Conservation (phyloP, 768 basidiomycete species). For the Termitomyces sp. region DNA sequence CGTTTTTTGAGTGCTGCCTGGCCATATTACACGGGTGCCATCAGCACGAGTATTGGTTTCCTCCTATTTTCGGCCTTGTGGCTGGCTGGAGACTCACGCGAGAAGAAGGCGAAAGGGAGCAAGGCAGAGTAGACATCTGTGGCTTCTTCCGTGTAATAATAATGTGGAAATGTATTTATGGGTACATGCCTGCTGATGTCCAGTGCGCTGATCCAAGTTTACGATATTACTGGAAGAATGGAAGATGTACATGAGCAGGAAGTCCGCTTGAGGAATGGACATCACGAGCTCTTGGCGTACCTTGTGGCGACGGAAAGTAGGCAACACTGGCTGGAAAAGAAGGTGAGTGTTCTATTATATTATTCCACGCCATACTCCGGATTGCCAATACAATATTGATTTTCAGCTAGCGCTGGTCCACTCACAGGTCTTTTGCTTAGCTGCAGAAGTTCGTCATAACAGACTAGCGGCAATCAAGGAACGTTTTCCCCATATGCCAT, state of each 20-base stretch:
- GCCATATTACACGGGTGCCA: constrained; percentile 91
- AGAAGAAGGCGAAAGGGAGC: constrained; percentile 42
- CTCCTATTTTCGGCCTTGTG: constrained; percentile 83
- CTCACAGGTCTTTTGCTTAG: constrained; percentile 14
- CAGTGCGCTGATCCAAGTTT: not conserved
- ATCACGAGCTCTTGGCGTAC: not conserved
- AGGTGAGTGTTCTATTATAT: not conserved
- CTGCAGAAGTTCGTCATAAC: constrained; percentile 15
- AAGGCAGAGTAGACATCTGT: constrained; percentile 35
- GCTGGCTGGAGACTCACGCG: constrained; percentile 77
- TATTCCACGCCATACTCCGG: not conserved
- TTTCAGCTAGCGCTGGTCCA: constrained; percentile 7
- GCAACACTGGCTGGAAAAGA: not conserved
- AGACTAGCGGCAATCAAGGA: constrained; percentile 7
- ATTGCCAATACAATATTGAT: not conserved
- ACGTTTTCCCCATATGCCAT: constrained; percentile 11
- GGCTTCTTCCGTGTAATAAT: constrained; percentile 4
- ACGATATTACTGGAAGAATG: not conserved
- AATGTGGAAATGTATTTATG: constrained; percentile 9
- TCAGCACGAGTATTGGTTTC: constrained; percentile 84
- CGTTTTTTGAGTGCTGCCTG: constrained; percentile 93
- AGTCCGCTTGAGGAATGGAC: not conserved
- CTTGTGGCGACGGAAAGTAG: not conserved
- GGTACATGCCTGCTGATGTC: not conserved
- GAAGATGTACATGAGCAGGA: not conserved